Evolutionary conservation across 768 basidiomycete species (phyloP).

Genomic region (Strobilomyces dryophilus): DNA sequence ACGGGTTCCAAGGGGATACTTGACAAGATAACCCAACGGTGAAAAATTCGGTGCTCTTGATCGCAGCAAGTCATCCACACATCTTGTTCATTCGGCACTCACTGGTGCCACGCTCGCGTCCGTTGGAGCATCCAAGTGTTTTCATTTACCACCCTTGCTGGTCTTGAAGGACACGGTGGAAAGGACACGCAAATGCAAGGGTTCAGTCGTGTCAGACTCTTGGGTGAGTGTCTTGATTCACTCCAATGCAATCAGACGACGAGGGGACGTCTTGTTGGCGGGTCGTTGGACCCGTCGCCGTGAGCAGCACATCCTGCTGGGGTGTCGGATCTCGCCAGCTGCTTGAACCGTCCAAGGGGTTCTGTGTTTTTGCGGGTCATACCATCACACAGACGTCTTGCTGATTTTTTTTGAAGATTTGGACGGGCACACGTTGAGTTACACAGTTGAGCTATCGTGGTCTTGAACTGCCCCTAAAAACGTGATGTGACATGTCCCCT

Average conservation of each 20-base stretch:
- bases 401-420: constrained; percentile 16
- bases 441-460: constrained; percentile 23
- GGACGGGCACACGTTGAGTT: constrained; percentile 29
- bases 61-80: constrained; percentile 18
- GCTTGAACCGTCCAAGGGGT: constrained; percentile 2
- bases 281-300: background rate
- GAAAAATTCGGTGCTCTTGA: constrained; percentile 24
- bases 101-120: constrained; percentile 16
- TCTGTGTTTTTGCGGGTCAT: constrained; percentile 15
- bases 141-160: constrained; percentile 6
- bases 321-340: constrained; percentile 1
- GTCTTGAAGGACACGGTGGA: background rate
- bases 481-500: constrained; percentile 31
- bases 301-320: background rate
- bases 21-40: constrained; percentile 19
- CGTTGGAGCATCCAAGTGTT: constrained; percentile 13
- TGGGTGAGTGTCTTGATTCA: constrained; percentile 28
- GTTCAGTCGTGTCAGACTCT: constrained; percentile 11
- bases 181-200: background rate
- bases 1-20: constrained; percentile 6
- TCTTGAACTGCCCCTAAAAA: constrained; percentile 17
- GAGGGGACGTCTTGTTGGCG: constrained; percentile 15
- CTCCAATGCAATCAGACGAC: constrained; percentile 15
- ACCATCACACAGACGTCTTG: constrained; percentile 29
- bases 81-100: constrained; percentile 6